These are phyloP conservation scores for Fusarium bactridioides DNA, from an alignment of 2,329 filamentous ascomycete species.

Conservation along the genomic window DNA sequence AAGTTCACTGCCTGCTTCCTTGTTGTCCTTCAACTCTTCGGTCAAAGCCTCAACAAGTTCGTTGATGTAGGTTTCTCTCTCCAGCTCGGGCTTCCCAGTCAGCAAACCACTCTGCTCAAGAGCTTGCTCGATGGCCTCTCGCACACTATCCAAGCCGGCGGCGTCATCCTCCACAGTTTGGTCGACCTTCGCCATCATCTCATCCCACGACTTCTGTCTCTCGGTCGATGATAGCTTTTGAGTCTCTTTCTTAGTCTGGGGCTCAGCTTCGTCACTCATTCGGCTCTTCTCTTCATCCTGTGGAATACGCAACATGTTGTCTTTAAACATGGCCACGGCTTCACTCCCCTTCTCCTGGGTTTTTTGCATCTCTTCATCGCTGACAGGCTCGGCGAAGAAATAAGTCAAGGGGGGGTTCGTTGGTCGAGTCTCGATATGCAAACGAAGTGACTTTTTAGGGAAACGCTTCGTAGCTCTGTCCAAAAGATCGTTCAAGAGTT, in stretches of 20 bases:
- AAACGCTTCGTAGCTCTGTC: slow-evolving; percentile 78
- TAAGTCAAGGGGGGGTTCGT: slow-evolving; percentile 75
- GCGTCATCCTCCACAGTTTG: slow-evolving; percentile 66
- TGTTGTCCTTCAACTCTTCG: slow-evolving; percentile 41
- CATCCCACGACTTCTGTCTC: slow-evolving; percentile 58
- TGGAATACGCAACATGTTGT: slow-evolving; percentile 62
- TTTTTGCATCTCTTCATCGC: slow-evolving; percentile 71
- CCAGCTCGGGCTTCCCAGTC: slow-evolving; percentile 53
- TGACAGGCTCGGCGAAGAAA: slow-evolving; percentile 87
- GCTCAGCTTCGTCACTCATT: background rate
- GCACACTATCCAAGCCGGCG: slow-evolving; percentile 58
- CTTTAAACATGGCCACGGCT: slow-evolving; percentile 74
- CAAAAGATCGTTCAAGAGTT: slow-evolving; percentile 80
- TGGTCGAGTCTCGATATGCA: slow-evolving; percentile 81
- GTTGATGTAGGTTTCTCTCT: slow-evolving; percentile 59
- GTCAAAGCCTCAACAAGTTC: slow-evolving; percentile 59
- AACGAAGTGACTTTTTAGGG: slow-evolving; percentile 76
- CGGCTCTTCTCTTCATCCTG: slow-evolving; percentile 36
- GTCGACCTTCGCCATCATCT: slow-evolving; percentile 63
- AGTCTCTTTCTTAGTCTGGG: slow-evolving; percentile 24
- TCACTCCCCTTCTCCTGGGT: slow-evolving; percentile 76
- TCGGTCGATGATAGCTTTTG: background rate
- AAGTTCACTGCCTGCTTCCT: slow-evolving; percentile 31
- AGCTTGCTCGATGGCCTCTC: slow-evolving; percentile 63
- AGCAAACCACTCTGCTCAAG: slow-evolving; percentile 63